Evolutionary conservation across 176 grass and related monocot genomes (phyloP).

Genomic region (Bromus sterilis): DNA sequence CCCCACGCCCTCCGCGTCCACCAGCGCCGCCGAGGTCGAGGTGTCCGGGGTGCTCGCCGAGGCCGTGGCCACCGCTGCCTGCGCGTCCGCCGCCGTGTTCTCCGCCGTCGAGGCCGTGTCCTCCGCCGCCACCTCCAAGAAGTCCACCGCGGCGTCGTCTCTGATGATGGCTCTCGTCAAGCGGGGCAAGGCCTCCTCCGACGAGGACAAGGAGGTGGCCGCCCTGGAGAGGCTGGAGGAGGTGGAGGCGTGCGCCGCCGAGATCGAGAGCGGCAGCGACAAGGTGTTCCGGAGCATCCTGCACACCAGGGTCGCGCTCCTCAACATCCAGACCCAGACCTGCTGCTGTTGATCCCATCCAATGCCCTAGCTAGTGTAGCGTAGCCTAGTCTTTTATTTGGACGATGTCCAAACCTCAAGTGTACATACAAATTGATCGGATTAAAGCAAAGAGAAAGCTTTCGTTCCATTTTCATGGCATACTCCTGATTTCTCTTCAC

Average conservation of each 20-base stretch:
- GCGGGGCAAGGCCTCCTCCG: background rate
- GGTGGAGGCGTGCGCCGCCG: slow-evolving; percentile 15
- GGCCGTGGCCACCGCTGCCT: background rate
- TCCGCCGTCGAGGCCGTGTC: slow-evolving; percentile 1
- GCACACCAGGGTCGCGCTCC: slow-evolving; percentile 39
- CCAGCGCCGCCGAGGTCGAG: slow-evolving; percentile 15
- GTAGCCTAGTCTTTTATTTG: background rate
- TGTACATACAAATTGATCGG: slow-evolving; percentile 20
- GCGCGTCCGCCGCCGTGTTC: slow-evolving; percentile 31
- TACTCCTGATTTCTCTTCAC: background rate
- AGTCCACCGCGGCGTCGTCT: background rate
- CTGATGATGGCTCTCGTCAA: background rate
- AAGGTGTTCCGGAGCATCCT: slow-evolving; percentile 43
- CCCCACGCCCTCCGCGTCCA: background rate
- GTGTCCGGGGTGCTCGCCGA: slow-evolving; percentile 25
- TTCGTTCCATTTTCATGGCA: background rate
- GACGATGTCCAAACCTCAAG: background rate
- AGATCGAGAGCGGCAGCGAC: slow-evolving; percentile 33
- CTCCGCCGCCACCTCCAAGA: slow-evolving; percentile 8
- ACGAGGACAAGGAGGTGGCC: slow-evolving; percentile 14
- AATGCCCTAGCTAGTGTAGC: background rate
- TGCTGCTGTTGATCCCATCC: background rate
- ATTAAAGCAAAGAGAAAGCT: background rate
- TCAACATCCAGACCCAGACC: slow-evolving; percentile 40
- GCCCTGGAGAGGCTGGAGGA: slow-evolving; percentile 3